Base-by-base conservation (phyloP, 768 basidiomycete genomes). In the Kwoniella mangroviensis region DNA sequence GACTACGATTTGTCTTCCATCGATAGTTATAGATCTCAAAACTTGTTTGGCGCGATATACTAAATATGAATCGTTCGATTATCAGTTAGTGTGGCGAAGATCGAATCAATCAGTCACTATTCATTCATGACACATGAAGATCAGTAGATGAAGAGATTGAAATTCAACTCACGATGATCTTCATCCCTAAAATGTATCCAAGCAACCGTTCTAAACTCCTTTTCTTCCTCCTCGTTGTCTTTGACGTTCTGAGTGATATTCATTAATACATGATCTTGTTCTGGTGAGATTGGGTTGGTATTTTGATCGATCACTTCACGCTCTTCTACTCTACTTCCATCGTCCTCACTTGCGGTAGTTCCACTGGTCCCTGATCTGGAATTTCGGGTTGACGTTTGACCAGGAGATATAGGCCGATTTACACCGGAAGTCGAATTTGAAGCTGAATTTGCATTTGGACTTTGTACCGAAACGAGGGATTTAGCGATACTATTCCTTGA, bases 171-270 rank as follows among this genome's bases (percentile, higher is more conserved):
- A 73, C 72, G 26, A 64, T 64, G 63, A 43, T 49, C 58, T 40
- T 69, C 72, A 17, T 54, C n/a, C 1, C 40, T 34, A 42, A 73
- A 73, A 61, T 69, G 68, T n/a, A 73, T 58, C 49, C 63, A 66
- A 9, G 72, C 72, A 11, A 73, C 42, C 12, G 72, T 73, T 34
- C 65, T 53, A 12, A 40, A 22, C 15, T 59, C 57, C 41, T 28
- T 52, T 42, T n/a, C 2, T 12, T 34, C 2, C 28, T 4, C 13
- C 15, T 22, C 21, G 6, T 21, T 17, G 15, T 15, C 15, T 19
- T 51, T 51, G 22, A n/a, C 26, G 4, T 15, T 34, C n/a, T 62
- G 9, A 43, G 19, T 43, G 34, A 43, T 21, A 24, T 19, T 49
- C 60, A 51, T 22, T 19, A 28, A 43, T 13, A n/a, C 4, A 6